These are phyloP conservation scores for Umbelopsis isabellina DNA, from an alignment of 192 early-diverging fungal species.

Conservation along the genomic window DNA sequence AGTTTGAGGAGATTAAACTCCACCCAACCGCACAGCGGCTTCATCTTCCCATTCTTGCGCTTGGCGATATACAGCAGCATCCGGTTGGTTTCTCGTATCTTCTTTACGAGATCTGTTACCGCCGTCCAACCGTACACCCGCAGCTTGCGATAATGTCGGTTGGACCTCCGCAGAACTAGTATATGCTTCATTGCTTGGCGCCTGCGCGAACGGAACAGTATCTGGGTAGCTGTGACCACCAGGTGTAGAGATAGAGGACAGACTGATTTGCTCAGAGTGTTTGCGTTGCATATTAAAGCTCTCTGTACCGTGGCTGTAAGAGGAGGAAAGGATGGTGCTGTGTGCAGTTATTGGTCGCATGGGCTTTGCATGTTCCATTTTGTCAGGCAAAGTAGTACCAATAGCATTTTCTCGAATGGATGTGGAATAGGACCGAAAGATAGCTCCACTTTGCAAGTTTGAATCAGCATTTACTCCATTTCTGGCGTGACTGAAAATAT, in stretches of 20 bases:
- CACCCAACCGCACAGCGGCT: slow-evolving; percentile 13
- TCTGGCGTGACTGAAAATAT: slow-evolving; percentile 1
- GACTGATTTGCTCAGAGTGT: slow-evolving; percentile 4
- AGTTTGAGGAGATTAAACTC: neutral
- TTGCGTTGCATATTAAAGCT: neutral
- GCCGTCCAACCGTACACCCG: neutral
- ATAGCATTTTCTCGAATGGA: slow-evolving; percentile 1
- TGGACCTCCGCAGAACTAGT: neutral
- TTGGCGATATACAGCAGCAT: slow-evolving; percentile 6
- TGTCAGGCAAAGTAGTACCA: neutral
- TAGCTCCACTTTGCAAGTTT: neutral
- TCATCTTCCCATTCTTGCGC: slow-evolving; percentile 20
- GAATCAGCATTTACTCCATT: neutral
- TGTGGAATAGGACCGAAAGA: neutral
- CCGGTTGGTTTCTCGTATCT: neutral
- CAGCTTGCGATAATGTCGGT: slow-evolving; percentile 10
- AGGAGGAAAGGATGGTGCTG: neutral
- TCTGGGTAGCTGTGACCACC: neutral
- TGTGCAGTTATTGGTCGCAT: slow-evolving; percentile 2
- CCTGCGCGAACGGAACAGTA: neutral
- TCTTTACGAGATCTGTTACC: neutral
- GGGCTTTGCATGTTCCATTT: slow-evolving; percentile 11
- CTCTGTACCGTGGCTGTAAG: neutral
- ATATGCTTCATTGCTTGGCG: neutral
- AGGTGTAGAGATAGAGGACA: slow-evolving; percentile 1